These are phyloP conservation scores for Talaromyces thailandensis DNA, from an alignment of 495 filamentous ascomycete genomes.

Conservation along the genomic window DNA sequence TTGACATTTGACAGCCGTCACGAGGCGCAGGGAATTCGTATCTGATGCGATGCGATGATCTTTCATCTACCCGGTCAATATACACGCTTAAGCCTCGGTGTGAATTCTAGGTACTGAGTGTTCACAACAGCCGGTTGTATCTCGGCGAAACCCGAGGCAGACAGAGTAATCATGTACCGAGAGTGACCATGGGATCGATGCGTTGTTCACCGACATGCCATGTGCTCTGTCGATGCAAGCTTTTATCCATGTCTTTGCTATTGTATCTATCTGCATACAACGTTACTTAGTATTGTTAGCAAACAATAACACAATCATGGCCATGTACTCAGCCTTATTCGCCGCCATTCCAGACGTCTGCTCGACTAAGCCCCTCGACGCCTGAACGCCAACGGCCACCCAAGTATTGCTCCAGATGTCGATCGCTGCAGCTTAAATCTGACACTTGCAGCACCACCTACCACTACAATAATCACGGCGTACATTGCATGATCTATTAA, in stretches of 20 bases:
- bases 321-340: slow-evolving; percentile 2
- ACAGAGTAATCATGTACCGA: background rate
- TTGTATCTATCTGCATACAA: background rate
- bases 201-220: background rate
- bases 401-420: background rate
- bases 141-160: background rate
- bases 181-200: background rate
- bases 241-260: background rate
- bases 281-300: background rate
- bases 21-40: background rate
- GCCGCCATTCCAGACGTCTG: background rate
- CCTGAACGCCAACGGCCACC: background rate
- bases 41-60: background rate
- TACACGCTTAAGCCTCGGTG: background rate
- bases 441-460: background rate
- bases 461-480: background rate
- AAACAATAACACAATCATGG: background rate
- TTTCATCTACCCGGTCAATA: background rate
- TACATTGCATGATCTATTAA: background rate
- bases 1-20: background rate
- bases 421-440: slow-evolving; percentile 1
- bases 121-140: background rate
- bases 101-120: background rate
- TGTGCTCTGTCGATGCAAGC: background rate
- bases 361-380: background rate